Base-by-base conservation (phyloP, 768 basidiomycete species). In the Lanmaoa rubissima region DNA sequence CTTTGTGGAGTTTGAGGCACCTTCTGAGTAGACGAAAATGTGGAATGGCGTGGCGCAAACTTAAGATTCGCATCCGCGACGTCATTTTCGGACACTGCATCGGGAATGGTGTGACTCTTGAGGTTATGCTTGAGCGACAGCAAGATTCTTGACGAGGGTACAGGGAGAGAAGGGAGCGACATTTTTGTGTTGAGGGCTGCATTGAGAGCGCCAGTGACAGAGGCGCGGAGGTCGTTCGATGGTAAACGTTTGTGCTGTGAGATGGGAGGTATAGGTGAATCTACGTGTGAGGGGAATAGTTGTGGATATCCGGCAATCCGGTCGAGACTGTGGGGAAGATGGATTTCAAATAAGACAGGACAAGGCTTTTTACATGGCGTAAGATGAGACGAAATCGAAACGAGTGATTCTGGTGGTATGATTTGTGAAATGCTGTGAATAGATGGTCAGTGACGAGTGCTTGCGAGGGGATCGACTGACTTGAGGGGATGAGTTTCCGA, bases 401-500 rank as follows among this genome's bases (percentile, higher is more conserved):
- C 58, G 17, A 84, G 62, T 7, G 79, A 69, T 51, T 84, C 80
- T 8, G 74, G 70, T 2, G 85, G 83, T 65, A 86, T 74, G 45
- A 86, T 76, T n/a, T 76, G 72, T 0, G 85, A 85, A 40, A 85
- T 77, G 58, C 82, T 83, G 62, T 36, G 26, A 45, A 40, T 34
- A 19, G 16, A 36, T 13, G 38, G 55, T 60, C 0, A 64, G 61
- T 31, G 31, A 26, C 19, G 43, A 7, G 51, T 3, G 21, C 6
- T 2, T 5, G 48, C 13, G 16, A 17, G 48, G 19, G 44, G 19
- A 50, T n/a, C 6, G 48, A 74, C 82, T 50, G 59, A 90, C 90
- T 92, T 91, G 67, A 95, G 89, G 8, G 92, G 92, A 71, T 93
- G 92, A 0, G 87, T 82, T 24, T 81, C 77, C 3, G 90, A 92